phyloP scores from a whole-genome alignment of 2,329 filamentous ascomycete genomes.

The Talaromyces sp. region DNA sequence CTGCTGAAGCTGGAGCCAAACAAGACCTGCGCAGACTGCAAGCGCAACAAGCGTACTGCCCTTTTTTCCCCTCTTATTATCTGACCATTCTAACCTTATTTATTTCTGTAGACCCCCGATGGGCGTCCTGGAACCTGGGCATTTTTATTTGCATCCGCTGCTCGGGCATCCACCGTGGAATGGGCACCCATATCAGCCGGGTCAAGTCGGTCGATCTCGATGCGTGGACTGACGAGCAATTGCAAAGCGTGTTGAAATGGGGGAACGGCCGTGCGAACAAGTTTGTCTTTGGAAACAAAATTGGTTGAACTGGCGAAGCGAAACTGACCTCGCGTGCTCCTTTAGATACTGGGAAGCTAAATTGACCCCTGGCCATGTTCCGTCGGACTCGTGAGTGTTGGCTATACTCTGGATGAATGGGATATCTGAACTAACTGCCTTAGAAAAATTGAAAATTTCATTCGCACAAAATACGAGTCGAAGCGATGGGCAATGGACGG shows the following conservation, averaged over 20 bases:
- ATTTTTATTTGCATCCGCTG: conserved; percentile 98
- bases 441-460: conserved; percentile 98
- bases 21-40: conserved; percentile 97
- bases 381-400: conserved; percentile 67
- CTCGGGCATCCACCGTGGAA: conserved; percentile 95
- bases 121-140: conserved; percentile 98
- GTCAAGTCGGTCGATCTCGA: conserved; percentile 98
- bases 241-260: conserved; percentile 91
- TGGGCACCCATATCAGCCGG: conserved; percentile 97
- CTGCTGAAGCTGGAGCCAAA: conserved; percentile 91
- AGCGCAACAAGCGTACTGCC: conserved; percentile 86
- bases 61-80: conserved; percentile 3
- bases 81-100: background rate
- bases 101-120: conserved; percentile 70
- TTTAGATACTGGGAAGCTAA: conserved; percentile 89
- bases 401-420: too few relatives aligned
- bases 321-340: conserved; percentile 2
- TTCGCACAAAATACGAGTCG: conserved; percentile 96
- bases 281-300: conserved; percentile 38
- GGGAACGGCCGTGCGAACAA: conserved; percentile 95
- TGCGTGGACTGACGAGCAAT: conserved; percentile 96
- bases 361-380: conserved; percentile 81
- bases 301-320: background rate
- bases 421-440: conserved; percentile 9
- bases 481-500: conserved; percentile 99